phyloP scores from a whole-genome alignment of 208 protist species.

The Acanthamoeba lenticulata region DNA sequence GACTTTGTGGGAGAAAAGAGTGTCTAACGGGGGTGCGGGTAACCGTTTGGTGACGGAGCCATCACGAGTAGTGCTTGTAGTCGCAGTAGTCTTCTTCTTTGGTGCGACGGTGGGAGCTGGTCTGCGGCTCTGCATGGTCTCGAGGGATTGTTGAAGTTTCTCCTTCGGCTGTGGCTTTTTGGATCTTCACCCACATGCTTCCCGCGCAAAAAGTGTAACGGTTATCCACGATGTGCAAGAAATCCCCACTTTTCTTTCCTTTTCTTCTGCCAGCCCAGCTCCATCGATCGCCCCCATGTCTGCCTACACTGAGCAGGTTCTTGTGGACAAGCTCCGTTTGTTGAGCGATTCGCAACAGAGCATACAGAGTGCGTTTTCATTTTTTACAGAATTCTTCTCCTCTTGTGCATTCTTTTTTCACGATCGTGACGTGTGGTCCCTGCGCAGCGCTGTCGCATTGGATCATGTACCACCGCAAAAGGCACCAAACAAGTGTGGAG shows the following conservation, averaged over 20 bases:
- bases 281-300: constrained; percentile 50
- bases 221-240: too few relatives aligned
- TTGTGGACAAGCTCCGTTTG: constrained; percentile 57
- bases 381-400: background rate
- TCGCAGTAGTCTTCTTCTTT: background rate
- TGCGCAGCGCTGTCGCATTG: constrained; percentile 70
- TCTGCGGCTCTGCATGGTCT: background rate
- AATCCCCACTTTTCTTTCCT: too few relatives aligned
- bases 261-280: too few relatives aligned
- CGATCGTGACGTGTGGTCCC: background rate
- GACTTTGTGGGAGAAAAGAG: too few relatives aligned
- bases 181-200: too few relatives aligned
- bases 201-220: too few relatives aligned
- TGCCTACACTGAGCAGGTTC: constrained; percentile 67
- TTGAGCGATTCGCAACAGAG: constrained; percentile 57
- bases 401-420: background rate
- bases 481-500: constrained; percentile 56
- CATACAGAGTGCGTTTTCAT: constrained; percentile 61
- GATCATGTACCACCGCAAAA: constrained; percentile 77
- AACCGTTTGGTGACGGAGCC: background rate
- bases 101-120: background rate
- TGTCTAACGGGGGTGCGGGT: too few relatives aligned
- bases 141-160: too few relatives aligned
- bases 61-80: background rate
- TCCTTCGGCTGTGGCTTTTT: too few relatives aligned